Evolutionary conservation across 2,329 filamentous ascomycete species (phyloP), one percentile per base, ranked within the genome.

Genomic region (Ascochyta rabiei): DNA sequence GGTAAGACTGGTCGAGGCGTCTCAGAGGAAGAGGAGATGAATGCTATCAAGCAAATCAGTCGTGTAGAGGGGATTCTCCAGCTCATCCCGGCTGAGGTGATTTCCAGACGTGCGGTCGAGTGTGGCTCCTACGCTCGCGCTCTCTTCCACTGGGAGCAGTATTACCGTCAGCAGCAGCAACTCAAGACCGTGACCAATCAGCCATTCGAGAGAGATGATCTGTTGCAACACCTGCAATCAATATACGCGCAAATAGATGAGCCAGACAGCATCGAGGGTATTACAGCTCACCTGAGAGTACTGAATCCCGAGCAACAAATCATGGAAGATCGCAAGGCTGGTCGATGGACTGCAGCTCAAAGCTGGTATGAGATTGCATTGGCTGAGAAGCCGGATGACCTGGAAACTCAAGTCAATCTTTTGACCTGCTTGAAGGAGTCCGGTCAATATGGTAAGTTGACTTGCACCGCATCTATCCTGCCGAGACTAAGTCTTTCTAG

Each of bases 231-330:
- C 57, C 79, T 99, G 21, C 93, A 98, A 69, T 88, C 93, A 48
- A 96, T 99, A 16, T 99, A 99, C 74, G 91, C 91, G 1, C 90
- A 97, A 65, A 98, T 99, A 57, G 95, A 99, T 68, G 95, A 99
- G 66, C 96, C 95, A 0, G 95, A 99, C 74, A 93, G 93, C 1
- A 87, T 99, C 30, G 93, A 98, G 71, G 95, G 95, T 2, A 93
- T 99, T 57, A 96, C 93, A 1, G 87, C 91, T 18, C 89, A 95
- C 71, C 80, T 98, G 3, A 89, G 89, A 54, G 86, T 92, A 10
- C 80, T 98, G n/a, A 90, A 96, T 62, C 88, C 97, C 44, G 90
- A 96, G 56, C 93, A 97, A 71, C 93, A 98, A 71, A 89, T 97
- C 28, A 81, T 97, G 50, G 91, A 96, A 66, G 92, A 99, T 76